These are phyloP conservation scores for Endotrypanum monterogeii DNA, from an alignment of 208 protist species.

Conservation along the genomic window DNA sequence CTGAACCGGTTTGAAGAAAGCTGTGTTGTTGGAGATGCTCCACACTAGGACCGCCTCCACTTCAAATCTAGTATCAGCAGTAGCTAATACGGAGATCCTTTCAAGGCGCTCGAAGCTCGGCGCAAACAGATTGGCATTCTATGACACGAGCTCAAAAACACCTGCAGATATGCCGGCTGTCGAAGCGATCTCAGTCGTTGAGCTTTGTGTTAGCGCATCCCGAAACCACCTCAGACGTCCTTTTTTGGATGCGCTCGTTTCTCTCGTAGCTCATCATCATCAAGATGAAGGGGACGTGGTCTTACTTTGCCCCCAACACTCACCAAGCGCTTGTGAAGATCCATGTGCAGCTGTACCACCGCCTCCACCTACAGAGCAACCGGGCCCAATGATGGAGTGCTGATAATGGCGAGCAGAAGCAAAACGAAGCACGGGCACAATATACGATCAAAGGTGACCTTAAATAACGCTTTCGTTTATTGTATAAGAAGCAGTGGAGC, in stretches of 20 bases:
- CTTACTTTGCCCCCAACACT: conserved; percentile 31
- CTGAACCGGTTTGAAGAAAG: conserved; percentile 18
- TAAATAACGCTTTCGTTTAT: conserved; percentile 28
- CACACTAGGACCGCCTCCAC: conserved; percentile 26
- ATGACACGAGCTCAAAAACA: conserved; percentile 27
- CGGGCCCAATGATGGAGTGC: conserved; percentile 26
- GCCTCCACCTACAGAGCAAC: conserved; percentile 43
- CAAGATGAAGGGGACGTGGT: conserved; percentile 46
- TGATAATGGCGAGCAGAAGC: conserved; percentile 36
- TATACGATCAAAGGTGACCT: conserved; percentile 24
- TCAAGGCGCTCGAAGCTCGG: conserved; percentile 44
- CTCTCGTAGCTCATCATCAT: conserved; percentile 37
- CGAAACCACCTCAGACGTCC: conserved; percentile 31
- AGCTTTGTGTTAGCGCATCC: conserved; percentile 20
- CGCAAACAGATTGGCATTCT: conserved; percentile 16
- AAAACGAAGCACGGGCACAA: conserved; percentile 46
- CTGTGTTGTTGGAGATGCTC: conserved; percentile 14
- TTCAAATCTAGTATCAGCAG: conserved; percentile 31
- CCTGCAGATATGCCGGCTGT: conserved; percentile 24
- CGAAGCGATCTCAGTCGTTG: conserved; percentile 22
- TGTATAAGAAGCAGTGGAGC: conserved; percentile 55
- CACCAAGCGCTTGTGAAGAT: conserved; percentile 39
- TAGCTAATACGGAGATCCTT: conserved; percentile 23
- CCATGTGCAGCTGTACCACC: conserved; percentile 42
- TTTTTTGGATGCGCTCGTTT: conserved; percentile 30